phyloP scores from a whole-genome alignment of 441 rosid genomes.

The Metrosideros polymorpha region DNA sequence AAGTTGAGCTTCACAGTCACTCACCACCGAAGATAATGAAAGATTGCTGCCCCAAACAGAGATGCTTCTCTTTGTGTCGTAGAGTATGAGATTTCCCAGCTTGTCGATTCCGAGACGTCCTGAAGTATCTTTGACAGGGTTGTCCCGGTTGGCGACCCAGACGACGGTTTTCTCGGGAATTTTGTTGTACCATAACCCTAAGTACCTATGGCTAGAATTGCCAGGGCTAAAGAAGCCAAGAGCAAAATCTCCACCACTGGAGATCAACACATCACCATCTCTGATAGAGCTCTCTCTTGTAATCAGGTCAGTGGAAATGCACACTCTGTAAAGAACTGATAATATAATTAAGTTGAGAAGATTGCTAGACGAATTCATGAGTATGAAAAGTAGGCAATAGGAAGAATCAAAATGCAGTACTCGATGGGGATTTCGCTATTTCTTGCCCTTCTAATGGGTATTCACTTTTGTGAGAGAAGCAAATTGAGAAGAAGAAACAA shows the following conservation, averaged over 20 bases:
- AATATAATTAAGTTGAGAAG: background rate
- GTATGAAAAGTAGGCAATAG: background rate
- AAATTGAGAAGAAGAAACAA: background rate
- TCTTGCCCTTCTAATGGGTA: background rate
- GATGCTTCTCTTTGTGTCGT: slow-evolving; percentile 11
- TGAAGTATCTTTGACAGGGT: slow-evolving; percentile 29
- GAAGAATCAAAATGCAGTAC: background rate
- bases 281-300: background rate
- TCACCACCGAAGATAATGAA: background rate
- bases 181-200: slow-evolving; percentile 54
- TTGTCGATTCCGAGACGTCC: slow-evolving; percentile 31
- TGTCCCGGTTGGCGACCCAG: slow-evolving; percentile 70
- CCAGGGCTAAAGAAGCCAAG: slow-evolving; percentile 26
- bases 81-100: slow-evolving; percentile 34
- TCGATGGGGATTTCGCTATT: background rate
- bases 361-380: background rate
- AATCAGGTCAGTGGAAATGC: background rate
- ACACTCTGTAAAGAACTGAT: background rate
- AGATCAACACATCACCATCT: background rate
- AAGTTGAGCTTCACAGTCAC: slow-evolving; percentile 24
- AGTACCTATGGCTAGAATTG: slow-evolving; percentile 28
- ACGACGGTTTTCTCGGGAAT: slow-evolving; percentile 24
- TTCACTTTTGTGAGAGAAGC: background rate
- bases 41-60: slow-evolving; percentile 54
- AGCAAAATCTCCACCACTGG: background rate